A percentile compares a stretch with the other conserved stretches of the same genome.
phyloP scores from a whole-genome alignment of 108 stramenopile genomes.

The Cyclotella cryptica region DNA sequence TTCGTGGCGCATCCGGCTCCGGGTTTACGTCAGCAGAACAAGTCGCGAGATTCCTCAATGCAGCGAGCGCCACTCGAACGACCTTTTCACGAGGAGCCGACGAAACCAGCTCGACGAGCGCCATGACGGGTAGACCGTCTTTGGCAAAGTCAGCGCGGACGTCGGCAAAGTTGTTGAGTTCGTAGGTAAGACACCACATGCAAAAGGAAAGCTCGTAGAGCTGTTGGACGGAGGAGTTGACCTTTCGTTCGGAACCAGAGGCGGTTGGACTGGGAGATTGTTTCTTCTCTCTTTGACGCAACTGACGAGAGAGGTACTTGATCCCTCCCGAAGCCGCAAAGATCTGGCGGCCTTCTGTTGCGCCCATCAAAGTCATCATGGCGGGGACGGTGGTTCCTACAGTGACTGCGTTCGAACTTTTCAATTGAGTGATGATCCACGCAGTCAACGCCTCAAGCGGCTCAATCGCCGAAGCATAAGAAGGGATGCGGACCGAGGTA shows the following conservation, averaged over 20 bases:
- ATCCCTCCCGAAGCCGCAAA: constrained; percentile 87
- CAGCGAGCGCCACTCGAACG: constrained; percentile 76
- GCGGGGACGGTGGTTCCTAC: constrained; percentile 78
- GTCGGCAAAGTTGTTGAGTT: constrained; percentile 69
- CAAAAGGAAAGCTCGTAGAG: constrained; percentile 95
- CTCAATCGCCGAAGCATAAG: constrained; percentile 84
- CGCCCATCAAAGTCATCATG: constrained; percentile 76
- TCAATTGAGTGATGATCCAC: constrained; percentile 88
- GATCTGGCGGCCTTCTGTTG: constrained; percentile 76
- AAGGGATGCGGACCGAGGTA: constrained; percentile 60
- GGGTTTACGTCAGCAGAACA: constrained; percentile 53
- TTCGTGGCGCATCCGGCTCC: constrained; percentile 43
- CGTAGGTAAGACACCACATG: constrained; percentile 94
- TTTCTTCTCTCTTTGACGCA: constrained; percentile 64
- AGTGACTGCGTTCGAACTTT: constrained; percentile 68
- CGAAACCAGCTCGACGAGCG: constrained; percentile 72
- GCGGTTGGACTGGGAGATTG: constrained; percentile 20
- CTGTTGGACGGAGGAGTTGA: constrained; percentile 89
- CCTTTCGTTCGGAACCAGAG: constrained; percentile 58
- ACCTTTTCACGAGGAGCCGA: constrained; percentile 89
- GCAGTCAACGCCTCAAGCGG: constrained; percentile 85
- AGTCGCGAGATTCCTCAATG: constrained; percentile 74
- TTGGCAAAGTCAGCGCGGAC: constrained; percentile 85
- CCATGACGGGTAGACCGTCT: constrained; percentile 70
- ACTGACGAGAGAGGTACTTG: constrained; percentile 88